Conservation (phyloP, 176 grass and related monocot genomes). For the Aegilops bicornis region DNA sequence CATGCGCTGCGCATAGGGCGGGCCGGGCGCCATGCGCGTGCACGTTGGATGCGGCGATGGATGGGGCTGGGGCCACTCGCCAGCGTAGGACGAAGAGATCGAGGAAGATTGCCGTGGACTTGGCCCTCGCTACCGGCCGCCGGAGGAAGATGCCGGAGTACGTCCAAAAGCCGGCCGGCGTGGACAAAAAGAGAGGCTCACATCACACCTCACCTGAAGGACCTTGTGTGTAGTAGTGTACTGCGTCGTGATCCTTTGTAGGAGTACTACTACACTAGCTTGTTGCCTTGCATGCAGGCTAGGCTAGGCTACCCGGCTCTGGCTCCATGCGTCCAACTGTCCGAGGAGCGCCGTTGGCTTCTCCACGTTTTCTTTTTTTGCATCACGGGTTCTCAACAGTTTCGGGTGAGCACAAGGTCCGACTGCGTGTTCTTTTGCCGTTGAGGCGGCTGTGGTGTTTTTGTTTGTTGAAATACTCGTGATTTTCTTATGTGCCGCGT, state of each 20-base stretch:
- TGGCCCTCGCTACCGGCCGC: neutral
- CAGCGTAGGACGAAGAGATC: neutral
- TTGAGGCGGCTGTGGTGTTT: too few relatives aligned
- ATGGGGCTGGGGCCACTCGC: neutral
- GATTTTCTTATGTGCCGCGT: neutral
- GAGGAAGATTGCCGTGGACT: constrained; percentile 20
- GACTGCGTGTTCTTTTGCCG: too few relatives aligned
- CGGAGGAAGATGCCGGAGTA: neutral
- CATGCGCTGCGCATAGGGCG: neutral
- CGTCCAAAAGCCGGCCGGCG: neutral
- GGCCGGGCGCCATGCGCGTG: neutral
- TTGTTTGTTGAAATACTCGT: neutral
- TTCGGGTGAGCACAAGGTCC: neutral
- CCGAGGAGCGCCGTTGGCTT: neutral
- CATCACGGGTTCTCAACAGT: too few relatives aligned
- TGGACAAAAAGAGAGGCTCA: constrained; percentile 14
- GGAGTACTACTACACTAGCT: neutral
- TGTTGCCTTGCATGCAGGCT: neutral
- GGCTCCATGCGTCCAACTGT: neutral
- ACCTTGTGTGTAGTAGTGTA: neutral
- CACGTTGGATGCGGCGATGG: neutral
- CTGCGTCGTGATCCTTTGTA: neutral
- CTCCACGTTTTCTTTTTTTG: too few relatives aligned
- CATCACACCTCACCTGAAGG: neutral
- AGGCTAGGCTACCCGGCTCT: neutral